Conservation (phyloP, 176 grass and related monocot genomes). For the Triticum timopheevii region DNA sequence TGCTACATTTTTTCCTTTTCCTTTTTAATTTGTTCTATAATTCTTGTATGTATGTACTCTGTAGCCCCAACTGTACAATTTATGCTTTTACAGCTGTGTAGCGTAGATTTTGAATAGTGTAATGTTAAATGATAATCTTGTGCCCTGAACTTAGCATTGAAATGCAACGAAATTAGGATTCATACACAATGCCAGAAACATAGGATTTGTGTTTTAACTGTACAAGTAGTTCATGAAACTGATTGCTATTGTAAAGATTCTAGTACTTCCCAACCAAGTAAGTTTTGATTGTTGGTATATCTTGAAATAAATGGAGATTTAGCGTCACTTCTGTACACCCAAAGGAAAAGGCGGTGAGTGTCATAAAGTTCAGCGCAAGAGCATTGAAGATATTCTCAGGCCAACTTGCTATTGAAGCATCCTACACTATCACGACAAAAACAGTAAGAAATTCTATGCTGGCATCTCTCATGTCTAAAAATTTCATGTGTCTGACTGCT, state of each 20-base stretch:
- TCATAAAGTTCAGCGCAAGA: conserved; percentile 78
- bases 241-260: conserved; percentile 3
- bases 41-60: not conserved
- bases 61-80: not conserved
- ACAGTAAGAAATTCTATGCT: conserved; percentile 42
- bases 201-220: not conserved
- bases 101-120: not conserved
- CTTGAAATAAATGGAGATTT: conserved; percentile 89
- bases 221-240: not conserved
- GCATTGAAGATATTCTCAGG: conserved; percentile 71
- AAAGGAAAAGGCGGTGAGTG: conserved; percentile 87
- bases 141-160: not conserved
- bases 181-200: not conserved
- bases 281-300: conserved; percentile 46
- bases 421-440: conserved; percentile 59
- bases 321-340: conserved; percentile 76
- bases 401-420: conserved; percentile 81
- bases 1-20: not conserved
- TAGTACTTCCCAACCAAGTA: conserved; percentile 18
- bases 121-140: not conserved
- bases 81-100: not conserved
- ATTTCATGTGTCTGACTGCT: not conserved
- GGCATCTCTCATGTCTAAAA: not conserved
- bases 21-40: not conserved
- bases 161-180: not conserved